A percentile compares a stretch with the other conserved stretches of the same genome.
These are phyloP conservation scores for Pseudohyphozyma bogoriensis DNA, from an alignment of 768 basidiomycete genomes.

Conservation along the genomic window DNA sequence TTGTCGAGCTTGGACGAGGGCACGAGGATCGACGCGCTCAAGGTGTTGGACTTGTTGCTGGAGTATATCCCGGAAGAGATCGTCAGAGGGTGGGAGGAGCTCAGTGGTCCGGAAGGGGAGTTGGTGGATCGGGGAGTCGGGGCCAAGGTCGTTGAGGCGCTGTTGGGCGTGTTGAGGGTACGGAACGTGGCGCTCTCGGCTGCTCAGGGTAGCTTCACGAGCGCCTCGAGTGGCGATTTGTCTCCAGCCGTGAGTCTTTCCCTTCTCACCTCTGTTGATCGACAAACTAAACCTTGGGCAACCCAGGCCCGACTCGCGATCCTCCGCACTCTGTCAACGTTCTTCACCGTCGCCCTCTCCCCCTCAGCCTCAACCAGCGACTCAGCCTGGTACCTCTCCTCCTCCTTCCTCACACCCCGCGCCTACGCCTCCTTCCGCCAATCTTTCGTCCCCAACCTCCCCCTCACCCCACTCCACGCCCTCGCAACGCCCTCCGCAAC, in stretches of 20 bases:
- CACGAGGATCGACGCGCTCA: slow-evolving; percentile 79
- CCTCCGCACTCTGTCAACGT: slow-evolving; percentile 58
- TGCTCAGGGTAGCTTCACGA: slow-evolving; percentile 15
- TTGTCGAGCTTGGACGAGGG: slow-evolving; percentile 93
- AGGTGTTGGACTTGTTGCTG: slow-evolving; percentile 64
- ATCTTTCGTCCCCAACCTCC: slow-evolving; percentile 5
- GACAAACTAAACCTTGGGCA: not conserved
- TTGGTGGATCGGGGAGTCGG: slow-evolving; percentile 9
- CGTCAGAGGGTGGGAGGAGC: slow-evolving; percentile 51
- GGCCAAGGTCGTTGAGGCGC: slow-evolving; percentile 55
- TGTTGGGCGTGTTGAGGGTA: slow-evolving; percentile 59
- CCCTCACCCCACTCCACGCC: not conserved
- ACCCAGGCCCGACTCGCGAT: slow-evolving; percentile 76
- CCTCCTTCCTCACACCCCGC: slow-evolving; percentile 49
- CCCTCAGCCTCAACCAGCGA: slow-evolving; percentile 29
- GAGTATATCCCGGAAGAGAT: slow-evolving; percentile 58
- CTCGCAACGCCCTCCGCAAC: slow-evolving; percentile 9
- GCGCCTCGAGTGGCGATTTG: slow-evolving; percentile 52
- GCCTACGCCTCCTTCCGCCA: slow-evolving; percentile 42
- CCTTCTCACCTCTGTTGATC: slow-evolving; percentile 8
- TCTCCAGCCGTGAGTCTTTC: slow-evolving; percentile 50
- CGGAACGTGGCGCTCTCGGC: slow-evolving; percentile 6
- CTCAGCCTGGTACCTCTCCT: slow-evolving; percentile 55
- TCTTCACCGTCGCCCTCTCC: slow-evolving; percentile 44
- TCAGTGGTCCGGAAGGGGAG: slow-evolving; percentile 3